These are phyloP conservation scores for Lentinula detonsa DNA, from an alignment of 768 basidiomycete genomes.

Conservation along the genomic window DNA sequence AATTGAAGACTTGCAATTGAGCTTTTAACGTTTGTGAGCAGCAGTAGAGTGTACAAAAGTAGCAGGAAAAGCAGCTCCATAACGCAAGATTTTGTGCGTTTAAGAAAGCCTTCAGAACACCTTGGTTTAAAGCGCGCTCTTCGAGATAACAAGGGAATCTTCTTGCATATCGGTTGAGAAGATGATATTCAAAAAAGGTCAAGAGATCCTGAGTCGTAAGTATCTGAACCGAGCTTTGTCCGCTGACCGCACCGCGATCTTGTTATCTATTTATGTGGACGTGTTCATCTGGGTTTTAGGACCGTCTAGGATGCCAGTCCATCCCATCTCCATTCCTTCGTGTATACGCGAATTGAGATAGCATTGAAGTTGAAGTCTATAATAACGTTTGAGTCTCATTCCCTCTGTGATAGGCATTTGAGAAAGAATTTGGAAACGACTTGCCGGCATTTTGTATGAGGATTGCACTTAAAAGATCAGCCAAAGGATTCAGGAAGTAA, in stretches of 20 bases:
- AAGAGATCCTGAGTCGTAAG: neutral
- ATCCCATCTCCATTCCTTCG: too few relatives aligned
- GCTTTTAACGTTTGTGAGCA: neutral
- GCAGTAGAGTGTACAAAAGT: neutral
- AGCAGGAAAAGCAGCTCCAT: neutral
- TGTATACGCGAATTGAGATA: too few relatives aligned
- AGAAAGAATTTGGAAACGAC: too few relatives aligned
- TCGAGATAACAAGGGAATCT: slow-evolving; percentile 1
- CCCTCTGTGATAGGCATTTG: too few relatives aligned
- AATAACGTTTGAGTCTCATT: too few relatives aligned
- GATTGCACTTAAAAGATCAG: too few relatives aligned
- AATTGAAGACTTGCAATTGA: neutral
- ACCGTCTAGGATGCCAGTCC: too few relatives aligned
- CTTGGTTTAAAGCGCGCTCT: neutral
- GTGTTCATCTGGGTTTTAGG: too few relatives aligned
- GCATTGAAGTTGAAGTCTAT: too few relatives aligned
- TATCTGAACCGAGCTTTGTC: neutral
- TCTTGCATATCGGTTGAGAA: neutral
- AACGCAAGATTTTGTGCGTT: neutral
- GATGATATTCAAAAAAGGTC: neutral
- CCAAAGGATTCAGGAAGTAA: too few relatives aligned
- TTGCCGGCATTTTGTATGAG: too few relatives aligned
- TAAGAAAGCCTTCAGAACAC: neutral
- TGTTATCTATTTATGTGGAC: too few relatives aligned
- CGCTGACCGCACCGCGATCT: neutral